Evolutionary conservation across 78 protist species (phyloP).

Genomic region (slime mould (Dictyostelium discoideum)): DNA sequence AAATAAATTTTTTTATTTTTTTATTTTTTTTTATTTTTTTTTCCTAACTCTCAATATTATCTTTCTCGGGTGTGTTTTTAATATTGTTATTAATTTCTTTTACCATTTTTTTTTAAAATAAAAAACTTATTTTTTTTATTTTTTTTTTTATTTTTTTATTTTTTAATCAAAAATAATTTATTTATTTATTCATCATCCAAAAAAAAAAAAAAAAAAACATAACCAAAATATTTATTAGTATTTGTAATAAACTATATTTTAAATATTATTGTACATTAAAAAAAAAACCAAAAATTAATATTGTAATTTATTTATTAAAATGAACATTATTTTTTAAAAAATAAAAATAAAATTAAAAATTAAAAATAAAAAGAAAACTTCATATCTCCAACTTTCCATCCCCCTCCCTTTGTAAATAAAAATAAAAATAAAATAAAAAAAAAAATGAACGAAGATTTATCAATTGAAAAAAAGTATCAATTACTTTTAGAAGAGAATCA

Average conservation of each 20-base stretch:
- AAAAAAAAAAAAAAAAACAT: too few species aligned
- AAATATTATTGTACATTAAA: background rate
- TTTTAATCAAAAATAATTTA: background rate
- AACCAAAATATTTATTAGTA: too few species aligned
- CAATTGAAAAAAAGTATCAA: conserved; percentile 21
- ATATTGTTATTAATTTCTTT: background rate
- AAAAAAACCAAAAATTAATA: background rate
- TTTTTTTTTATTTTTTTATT: too few species aligned
- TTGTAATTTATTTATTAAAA: background rate
- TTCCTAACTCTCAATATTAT: background rate
- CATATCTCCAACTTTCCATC: background rate
- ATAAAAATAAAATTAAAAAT: background rate
- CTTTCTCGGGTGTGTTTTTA: background rate
- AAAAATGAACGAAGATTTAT: background rate
- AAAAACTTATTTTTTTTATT: too few species aligned
- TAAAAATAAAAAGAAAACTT: background rate
- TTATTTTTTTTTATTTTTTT: too few species aligned
- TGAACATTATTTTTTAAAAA: background rate
- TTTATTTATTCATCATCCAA: too few species aligned
- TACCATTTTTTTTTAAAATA: background rate
- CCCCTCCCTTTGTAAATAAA: background rate
- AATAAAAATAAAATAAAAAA: background rate
- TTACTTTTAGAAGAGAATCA: conserved; percentile 11
- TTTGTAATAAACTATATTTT: background rate
- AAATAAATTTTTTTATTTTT: too few species aligned